Percentiles rank a stretch among this genome's conserved stretches.
phyloP scores from a whole-genome alignment of 148 eudicot genomes.

The Vaccinium myrtillus region DNA sequence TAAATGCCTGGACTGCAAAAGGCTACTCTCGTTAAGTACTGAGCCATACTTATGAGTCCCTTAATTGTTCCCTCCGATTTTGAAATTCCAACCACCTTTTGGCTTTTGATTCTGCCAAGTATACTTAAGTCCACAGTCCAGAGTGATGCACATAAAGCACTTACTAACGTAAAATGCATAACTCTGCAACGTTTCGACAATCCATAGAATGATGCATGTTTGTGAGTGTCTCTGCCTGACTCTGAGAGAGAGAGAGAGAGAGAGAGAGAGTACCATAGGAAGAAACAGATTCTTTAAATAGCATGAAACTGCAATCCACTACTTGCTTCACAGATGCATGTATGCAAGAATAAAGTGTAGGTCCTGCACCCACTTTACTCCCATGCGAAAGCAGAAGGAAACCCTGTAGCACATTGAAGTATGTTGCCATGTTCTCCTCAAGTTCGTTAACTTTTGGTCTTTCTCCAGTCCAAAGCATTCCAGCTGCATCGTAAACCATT shows the following conservation, averaged over 20 bases:
- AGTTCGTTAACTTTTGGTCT: slow-evolving; percentile 57
- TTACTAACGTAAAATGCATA: neutral
- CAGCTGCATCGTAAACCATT: slow-evolving; percentile 47
- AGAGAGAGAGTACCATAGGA: slow-evolving; percentile 57
- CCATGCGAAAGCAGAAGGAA: slow-evolving; percentile 73
- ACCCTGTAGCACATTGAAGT: slow-evolving; percentile 82
- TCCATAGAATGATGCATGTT: neutral
- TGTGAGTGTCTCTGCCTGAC: neutral
- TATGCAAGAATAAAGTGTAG: slow-evolving; percentile 71
- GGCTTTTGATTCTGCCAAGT: neutral
- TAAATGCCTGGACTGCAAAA: neutral
- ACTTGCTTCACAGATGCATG: slow-evolving; percentile 68
- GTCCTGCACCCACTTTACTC: slow-evolving; percentile 82
- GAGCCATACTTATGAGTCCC: neutral
- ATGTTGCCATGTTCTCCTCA: slow-evolving; percentile 83
- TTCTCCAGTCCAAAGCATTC: slow-evolving; percentile 83
- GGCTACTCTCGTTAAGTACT: neutral
- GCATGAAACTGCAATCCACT: slow-evolving; percentile 80
- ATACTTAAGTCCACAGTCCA: neutral
- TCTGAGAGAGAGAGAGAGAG: slow-evolving; percentile 22
- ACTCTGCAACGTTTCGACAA: neutral
- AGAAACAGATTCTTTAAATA: slow-evolving; percentile 69
- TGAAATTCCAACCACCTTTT: neutral
- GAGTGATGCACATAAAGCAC: neutral
- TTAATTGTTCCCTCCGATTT: neutral